A percentile compares a stretch with the other conserved stretches of the same genome.
These are phyloP conservation scores for Termitomyces sp. DNA, from an alignment of 768 basidiomycete species.

Conservation along the genomic window DNA sequence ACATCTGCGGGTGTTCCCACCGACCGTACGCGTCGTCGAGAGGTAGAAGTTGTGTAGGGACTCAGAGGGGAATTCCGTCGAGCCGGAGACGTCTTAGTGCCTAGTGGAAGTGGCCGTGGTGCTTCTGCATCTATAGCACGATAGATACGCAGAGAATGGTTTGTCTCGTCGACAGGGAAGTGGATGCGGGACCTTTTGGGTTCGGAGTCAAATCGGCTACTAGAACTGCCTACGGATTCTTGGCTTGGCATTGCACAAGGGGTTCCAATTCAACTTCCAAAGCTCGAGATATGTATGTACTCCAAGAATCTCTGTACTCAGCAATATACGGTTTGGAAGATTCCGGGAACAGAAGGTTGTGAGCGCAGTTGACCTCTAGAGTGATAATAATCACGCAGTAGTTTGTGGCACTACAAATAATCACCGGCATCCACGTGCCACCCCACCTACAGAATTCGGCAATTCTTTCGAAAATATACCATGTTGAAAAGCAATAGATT, in stretches of 20 bases:
- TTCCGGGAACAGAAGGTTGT: neutral
- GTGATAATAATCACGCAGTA: too few relatives aligned
- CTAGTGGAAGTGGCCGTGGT: slow-evolving; percentile 1
- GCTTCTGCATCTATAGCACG: slow-evolving; percentile 5
- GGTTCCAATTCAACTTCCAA: too few relatives aligned
- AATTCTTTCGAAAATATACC: too few relatives aligned
- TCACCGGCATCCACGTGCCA: too few relatives aligned
- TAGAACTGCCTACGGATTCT: slow-evolving; percentile 10
- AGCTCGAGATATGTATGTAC: neutral
- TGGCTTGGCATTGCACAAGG: slow-evolving; percentile 9
- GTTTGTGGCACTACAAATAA: too few relatives aligned
- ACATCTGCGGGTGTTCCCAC: slow-evolving; percentile 10
- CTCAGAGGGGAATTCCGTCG: slow-evolving; percentile 11
- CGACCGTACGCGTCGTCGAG: slow-evolving; percentile 15
- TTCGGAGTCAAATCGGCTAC: slow-evolving; percentile 11
- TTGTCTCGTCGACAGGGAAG: slow-evolving; percentile 14
- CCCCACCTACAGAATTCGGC: too few relatives aligned
- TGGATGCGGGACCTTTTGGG: slow-evolving; percentile 17
- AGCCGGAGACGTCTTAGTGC: slow-evolving; percentile 4
- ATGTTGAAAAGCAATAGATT: too few relatives aligned
- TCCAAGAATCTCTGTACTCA: neutral
- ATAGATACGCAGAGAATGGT: slow-evolving; percentile 5
- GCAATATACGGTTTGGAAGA: neutral
- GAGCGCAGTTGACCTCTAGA: neutral
- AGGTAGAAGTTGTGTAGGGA: slow-evolving; percentile 7